Evolutionary conservation across 768 basidiomycete species (phyloP).

Genomic region (Pholiota microspora): DNA sequence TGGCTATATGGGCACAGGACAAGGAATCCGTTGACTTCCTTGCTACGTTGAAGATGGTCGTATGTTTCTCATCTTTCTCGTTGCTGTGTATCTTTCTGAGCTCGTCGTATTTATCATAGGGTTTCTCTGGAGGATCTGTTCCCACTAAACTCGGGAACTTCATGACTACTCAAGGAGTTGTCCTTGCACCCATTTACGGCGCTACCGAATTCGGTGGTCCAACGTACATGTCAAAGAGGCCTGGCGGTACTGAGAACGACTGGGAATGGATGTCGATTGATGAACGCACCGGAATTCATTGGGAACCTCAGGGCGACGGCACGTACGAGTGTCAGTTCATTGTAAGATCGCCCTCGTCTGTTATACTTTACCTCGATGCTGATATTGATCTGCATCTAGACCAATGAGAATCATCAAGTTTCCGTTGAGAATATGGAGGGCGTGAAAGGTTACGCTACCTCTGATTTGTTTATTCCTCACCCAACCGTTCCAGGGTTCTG

Average conservation of each 20-base stretch:
- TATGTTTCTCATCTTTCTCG: background rate
- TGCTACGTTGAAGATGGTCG: conserved; percentile 18
- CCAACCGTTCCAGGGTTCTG: conserved; percentile 39
- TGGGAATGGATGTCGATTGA: conserved; percentile 32
- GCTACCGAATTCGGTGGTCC: conserved; percentile 32
- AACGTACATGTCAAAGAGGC: conserved; percentile 12
- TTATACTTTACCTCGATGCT: background rate
- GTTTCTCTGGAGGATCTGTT: conserved; percentile 35
- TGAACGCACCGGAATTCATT: conserved; percentile 19
- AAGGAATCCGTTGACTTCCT: conserved; percentile 24
- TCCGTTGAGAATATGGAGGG: conserved; percentile 35
- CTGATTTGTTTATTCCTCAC: conserved; percentile 42
- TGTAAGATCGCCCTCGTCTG: conserved; percentile 20
- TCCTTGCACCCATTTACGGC: conserved; percentile 21
- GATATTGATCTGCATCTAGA: conserved; percentile 17
- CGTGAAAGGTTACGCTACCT: conserved; percentile 38
- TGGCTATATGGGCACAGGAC: conserved; percentile 36
- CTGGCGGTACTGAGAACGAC: conserved; percentile 17
- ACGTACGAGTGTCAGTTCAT: conserved; percentile 37
- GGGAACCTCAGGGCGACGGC: conserved; percentile 33
- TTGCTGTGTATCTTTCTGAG: background rate
- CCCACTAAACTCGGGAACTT: conserved; percentile 32
- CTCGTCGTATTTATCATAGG: background rate
- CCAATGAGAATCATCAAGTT: conserved; percentile 27
- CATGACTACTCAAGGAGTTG: conserved; percentile 33